These are phyloP conservation scores for Bruguiera parviflora DNA, from an alignment of 345 rosid species.

Conservation along the genomic window DNA sequence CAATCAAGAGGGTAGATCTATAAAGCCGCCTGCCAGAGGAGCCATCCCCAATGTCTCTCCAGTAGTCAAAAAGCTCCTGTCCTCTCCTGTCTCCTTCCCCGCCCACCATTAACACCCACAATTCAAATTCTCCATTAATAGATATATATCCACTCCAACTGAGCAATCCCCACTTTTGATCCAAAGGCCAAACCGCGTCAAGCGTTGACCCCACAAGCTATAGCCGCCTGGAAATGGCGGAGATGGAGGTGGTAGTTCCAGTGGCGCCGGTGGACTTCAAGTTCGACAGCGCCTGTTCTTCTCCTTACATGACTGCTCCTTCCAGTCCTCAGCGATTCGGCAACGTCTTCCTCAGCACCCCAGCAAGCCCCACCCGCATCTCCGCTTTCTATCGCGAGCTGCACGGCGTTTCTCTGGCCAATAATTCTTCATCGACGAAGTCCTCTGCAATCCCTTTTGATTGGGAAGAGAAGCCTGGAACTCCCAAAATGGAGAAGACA, in stretches of 20 bases:
- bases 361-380: slow-evolving; percentile 58
- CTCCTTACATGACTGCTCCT: slow-evolving; percentile 97
- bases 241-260: slow-evolving; percentile 47
- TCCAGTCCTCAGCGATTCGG: slow-evolving; percentile 84
- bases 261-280: slow-evolving; percentile 47
- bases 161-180: neutral
- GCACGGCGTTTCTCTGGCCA: slow-evolving; percentile 22
- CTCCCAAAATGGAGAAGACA: slow-evolving; percentile 21
- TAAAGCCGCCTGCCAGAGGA: neutral
- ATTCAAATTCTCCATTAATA: neutral
- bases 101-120: neutral
- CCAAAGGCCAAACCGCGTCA: neutral
- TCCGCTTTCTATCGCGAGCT: slow-evolving; percentile 18
- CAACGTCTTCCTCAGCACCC: slow-evolving; percentile 55
- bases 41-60: too few species aligned
- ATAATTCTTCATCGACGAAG: neutral
- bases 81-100: slow-evolving; percentile 18
- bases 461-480: slow-evolving; percentile 8
- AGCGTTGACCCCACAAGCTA: neutral
- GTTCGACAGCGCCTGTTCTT: slow-evolving; percentile 76
- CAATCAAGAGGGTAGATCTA: neutral
- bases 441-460: slow-evolving; percentile 3
- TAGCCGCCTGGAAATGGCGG: slow-evolving; percentile 27
- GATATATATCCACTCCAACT: slow-evolving; percentile 6
- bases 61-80: slow-evolving; percentile 7